Percentiles rank a stretch among this genome's conserved stretches.
Evolutionary conservation across 1,284 basidiomycete genomes (phyloP).

Genomic region (Tilletia walkeri): DNA sequence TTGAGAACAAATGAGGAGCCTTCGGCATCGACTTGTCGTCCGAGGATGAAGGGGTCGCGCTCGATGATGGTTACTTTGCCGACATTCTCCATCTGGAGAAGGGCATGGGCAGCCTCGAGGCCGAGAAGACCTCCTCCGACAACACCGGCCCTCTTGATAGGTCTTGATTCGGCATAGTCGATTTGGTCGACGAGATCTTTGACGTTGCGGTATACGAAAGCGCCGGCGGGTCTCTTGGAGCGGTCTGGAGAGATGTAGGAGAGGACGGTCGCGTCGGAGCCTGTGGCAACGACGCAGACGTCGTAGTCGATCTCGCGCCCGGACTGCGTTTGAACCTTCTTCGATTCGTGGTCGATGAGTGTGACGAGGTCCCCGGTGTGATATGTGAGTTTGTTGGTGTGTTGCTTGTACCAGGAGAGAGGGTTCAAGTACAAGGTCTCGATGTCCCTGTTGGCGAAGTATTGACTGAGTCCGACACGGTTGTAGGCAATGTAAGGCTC

Average conservation of each 20-base stretch:
- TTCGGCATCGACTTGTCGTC: slow-evolving; percentile 69
- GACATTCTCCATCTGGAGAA: slow-evolving; percentile 64
- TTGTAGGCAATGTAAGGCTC: slow-evolving; percentile 66
- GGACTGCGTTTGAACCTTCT: slow-evolving; percentile 61
- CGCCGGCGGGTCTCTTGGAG: slow-evolving; percentile 60
- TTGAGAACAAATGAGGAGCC: slow-evolving; percentile 70
- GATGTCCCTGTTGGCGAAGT: slow-evolving; percentile 67
- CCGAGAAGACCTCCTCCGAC: slow-evolving; percentile 73
- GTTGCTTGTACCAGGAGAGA: slow-evolving; percentile 63
- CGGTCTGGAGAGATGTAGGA: slow-evolving; percentile 62
- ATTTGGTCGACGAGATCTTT: slow-evolving; percentile 48
- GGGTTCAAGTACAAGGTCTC: slow-evolving; percentile 69
- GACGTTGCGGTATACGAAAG: slow-evolving; percentile 74
- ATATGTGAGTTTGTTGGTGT: slow-evolving; percentile 46
- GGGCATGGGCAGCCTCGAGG: slow-evolving; percentile 72
- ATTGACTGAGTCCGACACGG: slow-evolving; percentile 66
- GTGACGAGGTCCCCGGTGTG: slow-evolving; percentile 57
- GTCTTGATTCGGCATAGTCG: slow-evolving; percentile 54
- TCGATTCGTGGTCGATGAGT: slow-evolving; percentile 60
- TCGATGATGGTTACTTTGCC: slow-evolving; percentile 64
- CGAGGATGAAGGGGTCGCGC: slow-evolving; percentile 66
- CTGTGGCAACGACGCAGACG: slow-evolving; percentile 65
- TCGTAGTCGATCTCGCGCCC: slow-evolving; percentile 64
- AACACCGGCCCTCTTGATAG: slow-evolving; percentile 63
- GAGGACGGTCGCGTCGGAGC: slow-evolving; percentile 68